Conservation (phyloP, 768 basidiomycete genomes). For the Crucibulum laeve region DNA sequence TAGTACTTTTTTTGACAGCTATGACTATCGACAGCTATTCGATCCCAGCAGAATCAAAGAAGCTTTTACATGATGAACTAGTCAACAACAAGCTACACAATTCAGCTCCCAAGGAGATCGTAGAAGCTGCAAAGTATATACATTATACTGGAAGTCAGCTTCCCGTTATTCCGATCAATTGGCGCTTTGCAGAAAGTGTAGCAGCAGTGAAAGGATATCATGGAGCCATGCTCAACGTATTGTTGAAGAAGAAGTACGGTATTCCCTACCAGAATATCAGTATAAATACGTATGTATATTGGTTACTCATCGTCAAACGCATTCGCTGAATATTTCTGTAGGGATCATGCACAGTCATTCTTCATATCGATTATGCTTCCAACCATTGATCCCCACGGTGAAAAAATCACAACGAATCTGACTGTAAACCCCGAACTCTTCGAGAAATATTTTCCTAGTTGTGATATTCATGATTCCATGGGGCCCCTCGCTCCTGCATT, state of each 20-base stretch:
- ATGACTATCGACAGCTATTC: too few relatives aligned
- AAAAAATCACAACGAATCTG: slow-evolving; percentile 4
- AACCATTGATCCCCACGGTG: slow-evolving; percentile 10
- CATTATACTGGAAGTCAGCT: slow-evolving; percentile 9
- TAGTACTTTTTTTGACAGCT: too few relatives aligned
- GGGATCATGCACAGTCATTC: slow-evolving; percentile 17
- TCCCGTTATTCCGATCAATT: slow-evolving; percentile 17
- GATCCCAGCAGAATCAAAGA: slow-evolving; percentile 6
- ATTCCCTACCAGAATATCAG: slow-evolving; percentile 15
- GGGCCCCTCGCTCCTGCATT: not conserved
- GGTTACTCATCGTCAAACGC: not conserved
- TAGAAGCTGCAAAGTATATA: slow-evolving; percentile 9
- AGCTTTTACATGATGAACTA: slow-evolving; percentile 7
- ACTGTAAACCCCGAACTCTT: not conserved
- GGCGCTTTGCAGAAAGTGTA: slow-evolving; percentile 22
- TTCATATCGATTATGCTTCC: slow-evolving; percentile 10
- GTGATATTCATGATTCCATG: slow-evolving; percentile 7
- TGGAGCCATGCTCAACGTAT: slow-evolving; percentile 17
- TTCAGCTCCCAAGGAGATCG: slow-evolving; percentile 8
- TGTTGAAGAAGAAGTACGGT: slow-evolving; percentile 15
- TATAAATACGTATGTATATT: slow-evolving; percentile 15
- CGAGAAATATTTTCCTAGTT: slow-evolving; percentile 12
- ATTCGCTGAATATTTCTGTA: slow-evolving; percentile 1
- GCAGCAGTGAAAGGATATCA: slow-evolving; percentile 21
- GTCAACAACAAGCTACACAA: slow-evolving; percentile 9